These are phyloP conservation scores for Omphalotus olearius DNA, from an alignment of 1,284 basidiomycete species.

Conservation along the genomic window DNA sequence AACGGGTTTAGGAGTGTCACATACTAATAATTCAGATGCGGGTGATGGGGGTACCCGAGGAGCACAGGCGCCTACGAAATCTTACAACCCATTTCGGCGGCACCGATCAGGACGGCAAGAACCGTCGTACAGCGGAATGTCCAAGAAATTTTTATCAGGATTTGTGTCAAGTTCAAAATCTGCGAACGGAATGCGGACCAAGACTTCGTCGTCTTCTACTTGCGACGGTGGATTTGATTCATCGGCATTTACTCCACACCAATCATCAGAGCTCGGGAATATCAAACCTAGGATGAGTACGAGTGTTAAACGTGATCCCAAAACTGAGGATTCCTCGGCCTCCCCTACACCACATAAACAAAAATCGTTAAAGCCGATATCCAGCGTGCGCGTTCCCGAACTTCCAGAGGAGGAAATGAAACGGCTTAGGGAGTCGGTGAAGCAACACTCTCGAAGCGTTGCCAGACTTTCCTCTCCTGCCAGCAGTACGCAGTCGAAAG, in stretches of 20 bases:
- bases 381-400: constrained; percentile 28
- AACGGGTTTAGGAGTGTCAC: too few species aligned
- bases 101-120: background rate
- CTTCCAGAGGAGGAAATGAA: constrained; percentile 20
- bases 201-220: background rate
- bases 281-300: background rate
- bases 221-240: background rate
- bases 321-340: too few species aligned
- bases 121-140: too few species aligned
- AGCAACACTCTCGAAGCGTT: background rate
- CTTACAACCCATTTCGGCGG: background rate
- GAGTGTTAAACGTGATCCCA: background rate
- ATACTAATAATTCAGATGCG: too few species aligned
- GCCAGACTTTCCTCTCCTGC: too few species aligned
- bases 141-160: too few species aligned
- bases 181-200: background rate
- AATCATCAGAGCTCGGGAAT: background rate
- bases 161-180: too few species aligned
- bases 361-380: constrained; percentile 34
- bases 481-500: too few species aligned
- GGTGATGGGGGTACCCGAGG: too few species aligned
- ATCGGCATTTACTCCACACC: background rate
- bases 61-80: too few species aligned
- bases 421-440: constrained; percentile 14
- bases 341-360: background rate